Evolutionary conservation across 2,329 filamentous ascomycete genomes (phyloP).

Genomic region (Chalaropsis ovoidea): DNA sequence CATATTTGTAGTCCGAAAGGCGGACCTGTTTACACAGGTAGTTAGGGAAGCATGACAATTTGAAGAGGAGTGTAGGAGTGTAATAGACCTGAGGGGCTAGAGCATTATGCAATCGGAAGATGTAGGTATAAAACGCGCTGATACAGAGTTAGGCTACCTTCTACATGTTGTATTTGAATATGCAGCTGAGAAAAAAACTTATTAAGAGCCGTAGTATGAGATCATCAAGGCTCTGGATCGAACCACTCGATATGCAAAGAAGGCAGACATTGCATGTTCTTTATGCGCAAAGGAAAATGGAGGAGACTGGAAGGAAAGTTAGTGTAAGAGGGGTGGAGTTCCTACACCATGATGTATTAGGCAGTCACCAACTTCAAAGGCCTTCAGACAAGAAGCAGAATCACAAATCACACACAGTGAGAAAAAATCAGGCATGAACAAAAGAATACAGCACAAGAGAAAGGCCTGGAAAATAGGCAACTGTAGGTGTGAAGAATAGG

Average conservation of each 20-base stretch:
- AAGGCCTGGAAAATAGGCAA: not conserved
- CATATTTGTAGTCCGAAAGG: too few species aligned
- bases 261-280: constrained; percentile 7
- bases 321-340: not conserved
- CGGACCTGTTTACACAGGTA: too few species aligned
- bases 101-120: not conserved
- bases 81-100: too few species aligned
- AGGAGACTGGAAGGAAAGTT: not conserved
- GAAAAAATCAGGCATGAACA: not conserved
- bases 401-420: not conserved
- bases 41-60: too few species aligned
- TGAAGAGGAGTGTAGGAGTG: too few species aligned
- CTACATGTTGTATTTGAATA: not conserved
- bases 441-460: not conserved
- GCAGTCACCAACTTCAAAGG: not conserved
- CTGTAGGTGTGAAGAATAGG: not conserved
- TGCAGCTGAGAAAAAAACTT: not conserved
- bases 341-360: not conserved
- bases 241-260: not conserved
- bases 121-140: not conserved
- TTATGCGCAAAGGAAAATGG: not conserved
- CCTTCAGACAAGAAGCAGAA: not conserved
- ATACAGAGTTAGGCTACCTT: too few species aligned
- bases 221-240: constrained; percentile 6
- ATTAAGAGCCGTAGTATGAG: not conserved